phyloP scores from a whole-genome alignment of 495 filamentous ascomycete genomes.

The Bacidia gigantensis region DNA sequence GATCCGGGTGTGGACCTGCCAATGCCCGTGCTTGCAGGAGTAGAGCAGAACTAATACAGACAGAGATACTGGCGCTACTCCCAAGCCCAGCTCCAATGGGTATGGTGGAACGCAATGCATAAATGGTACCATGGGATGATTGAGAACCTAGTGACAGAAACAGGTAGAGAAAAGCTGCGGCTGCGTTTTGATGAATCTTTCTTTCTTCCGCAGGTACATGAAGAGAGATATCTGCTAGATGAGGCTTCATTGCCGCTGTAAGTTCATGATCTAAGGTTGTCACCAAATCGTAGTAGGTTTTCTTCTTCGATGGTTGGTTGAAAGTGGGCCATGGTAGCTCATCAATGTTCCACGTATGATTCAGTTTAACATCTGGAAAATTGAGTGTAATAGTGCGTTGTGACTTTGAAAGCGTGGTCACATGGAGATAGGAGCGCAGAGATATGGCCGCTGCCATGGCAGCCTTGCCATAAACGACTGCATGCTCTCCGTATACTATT shows the following conservation, averaged over 20 bases:
- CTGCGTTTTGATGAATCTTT: conserved; percentile 68
- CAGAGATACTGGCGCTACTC: conserved; percentile 81
- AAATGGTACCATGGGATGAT: conserved; percentile 64
- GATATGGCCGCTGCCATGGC: conserved; percentile 92
- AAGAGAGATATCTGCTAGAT: conserved; percentile 54
- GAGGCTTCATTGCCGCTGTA: conserved; percentile 60
- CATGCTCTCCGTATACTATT: conserved; percentile 94
- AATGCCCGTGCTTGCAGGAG: conserved; percentile 79
- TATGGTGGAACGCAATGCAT: conserved; percentile 86
- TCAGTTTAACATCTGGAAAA: conserved; percentile 74
- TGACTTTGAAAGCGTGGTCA: conserved; percentile 79
- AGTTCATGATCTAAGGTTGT: conserved; percentile 74
- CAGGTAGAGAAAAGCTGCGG: conserved; percentile 79
- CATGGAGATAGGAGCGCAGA: conserved; percentile 85
- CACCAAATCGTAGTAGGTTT: conserved; percentile 80
- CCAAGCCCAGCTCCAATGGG: conserved; percentile 86
- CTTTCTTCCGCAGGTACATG: conserved; percentile 47
- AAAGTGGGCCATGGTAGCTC: conserved; percentile 75
- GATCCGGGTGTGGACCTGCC: conserved; percentile 76
- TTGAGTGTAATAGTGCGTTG: conserved; percentile 69
- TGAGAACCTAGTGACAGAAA: conserved; percentile 75
- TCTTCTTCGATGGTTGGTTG: conserved; percentile 67
- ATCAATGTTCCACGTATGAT: conserved; percentile 87
- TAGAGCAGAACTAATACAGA: conserved; percentile 77
- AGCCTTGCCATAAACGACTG: conserved; percentile 90